phyloP scores from a whole-genome alignment of 192 early-diverging fungal species.

The Coemansia sp. region DNA sequence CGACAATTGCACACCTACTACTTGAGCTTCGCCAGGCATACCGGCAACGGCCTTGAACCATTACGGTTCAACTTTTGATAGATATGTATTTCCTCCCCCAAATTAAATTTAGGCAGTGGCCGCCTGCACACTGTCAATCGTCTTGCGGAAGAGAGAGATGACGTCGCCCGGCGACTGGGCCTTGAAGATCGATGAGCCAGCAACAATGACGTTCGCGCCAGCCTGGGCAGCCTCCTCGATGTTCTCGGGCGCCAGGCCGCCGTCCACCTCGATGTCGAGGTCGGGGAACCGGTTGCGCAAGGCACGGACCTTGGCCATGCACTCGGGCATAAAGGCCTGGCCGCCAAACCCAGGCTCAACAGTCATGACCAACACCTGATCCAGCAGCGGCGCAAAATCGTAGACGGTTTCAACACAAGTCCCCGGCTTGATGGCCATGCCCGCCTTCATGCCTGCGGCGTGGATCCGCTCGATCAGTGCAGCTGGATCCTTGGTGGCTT shows the following conservation, averaged over 20 bases:
- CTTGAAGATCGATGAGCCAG: slow-evolving; percentile 87
- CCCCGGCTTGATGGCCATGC: slow-evolving; percentile 85
- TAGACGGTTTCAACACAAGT: slow-evolving; percentile 63
- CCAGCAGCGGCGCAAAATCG: slow-evolving; percentile 58
- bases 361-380: slow-evolving; percentile 94
- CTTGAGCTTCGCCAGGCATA: slow-evolving; percentile 1
- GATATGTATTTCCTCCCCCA: background rate
- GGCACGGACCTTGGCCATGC: slow-evolving; percentile 72
- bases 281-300: slow-evolving; percentile 74
- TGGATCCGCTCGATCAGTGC: slow-evolving; percentile 79
- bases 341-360: slow-evolving; percentile 98
- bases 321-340: slow-evolving; percentile 85
- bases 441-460: slow-evolving; percentile 82
- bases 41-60: background rate
- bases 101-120: background rate
- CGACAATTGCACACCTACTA: slow-evolving; percentile 6
- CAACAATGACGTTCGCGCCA: slow-evolving; percentile 97
- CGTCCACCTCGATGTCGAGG: slow-evolving; percentile 93
- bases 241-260: slow-evolving; percentile 76
- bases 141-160: slow-evolving; percentile 55
- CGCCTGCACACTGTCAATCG: slow-evolving; percentile 23
- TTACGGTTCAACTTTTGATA: too few species aligned
- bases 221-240: slow-evolving; percentile 81
- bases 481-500: slow-evolving; percentile 71
- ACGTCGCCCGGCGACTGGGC: slow-evolving; percentile 62